Evolutionary conservation across 495 filamentous ascomycete genomes (phyloP).

Genomic region (Entonaema liquescens): DNA sequence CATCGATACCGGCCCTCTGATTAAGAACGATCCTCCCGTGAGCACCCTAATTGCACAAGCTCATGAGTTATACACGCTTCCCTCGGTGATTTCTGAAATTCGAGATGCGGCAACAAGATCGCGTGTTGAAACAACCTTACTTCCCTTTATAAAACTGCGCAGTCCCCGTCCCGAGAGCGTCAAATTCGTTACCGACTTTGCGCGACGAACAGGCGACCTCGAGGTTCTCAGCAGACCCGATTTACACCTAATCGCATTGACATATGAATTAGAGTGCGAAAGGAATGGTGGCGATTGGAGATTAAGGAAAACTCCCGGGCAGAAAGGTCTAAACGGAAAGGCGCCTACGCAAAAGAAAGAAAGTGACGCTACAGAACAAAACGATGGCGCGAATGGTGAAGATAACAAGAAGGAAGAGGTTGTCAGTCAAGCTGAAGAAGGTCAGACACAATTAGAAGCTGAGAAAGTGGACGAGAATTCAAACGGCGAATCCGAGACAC

Average conservation of each 20-base stretch:
- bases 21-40: slow-evolving; percentile 84
- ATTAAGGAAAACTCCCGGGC: slow-evolving; percentile 76
- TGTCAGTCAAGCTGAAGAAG: background rate
- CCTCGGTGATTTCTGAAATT: slow-evolving; percentile 88
- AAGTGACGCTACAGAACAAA: slow-evolving; percentile 6
- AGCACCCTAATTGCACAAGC: slow-evolving; percentile 79
- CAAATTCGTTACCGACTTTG: slow-evolving; percentile 82
- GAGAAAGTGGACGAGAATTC: slow-evolving; percentile 11
- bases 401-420: background rate
- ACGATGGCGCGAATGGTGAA: slow-evolving; percentile 16
- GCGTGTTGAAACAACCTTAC: slow-evolving; percentile 80
- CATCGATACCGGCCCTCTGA: slow-evolving; percentile 89
- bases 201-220: slow-evolving; percentile 87
- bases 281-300: slow-evolving; percentile 85
- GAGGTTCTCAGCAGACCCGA: slow-evolving; percentile 87
- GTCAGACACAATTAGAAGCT: slow-evolving; percentile 4
- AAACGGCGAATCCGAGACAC: slow-evolving; percentile 17
- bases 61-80: slow-evolving; percentile 82
- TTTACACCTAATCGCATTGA: slow-evolving; percentile 85
- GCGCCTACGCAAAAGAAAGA: slow-evolving; percentile 59
- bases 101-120: slow-evolving; percentile 81
- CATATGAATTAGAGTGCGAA: slow-evolving; percentile 90
- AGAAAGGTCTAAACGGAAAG: slow-evolving; percentile 78
- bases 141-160: slow-evolving; percentile 83
- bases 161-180: slow-evolving; percentile 77